These are phyloP conservation scores for Fusarium pseudograminearum DNA, from an alignment of 2,329 filamentous ascomycete species.

Conservation along the genomic window DNA sequence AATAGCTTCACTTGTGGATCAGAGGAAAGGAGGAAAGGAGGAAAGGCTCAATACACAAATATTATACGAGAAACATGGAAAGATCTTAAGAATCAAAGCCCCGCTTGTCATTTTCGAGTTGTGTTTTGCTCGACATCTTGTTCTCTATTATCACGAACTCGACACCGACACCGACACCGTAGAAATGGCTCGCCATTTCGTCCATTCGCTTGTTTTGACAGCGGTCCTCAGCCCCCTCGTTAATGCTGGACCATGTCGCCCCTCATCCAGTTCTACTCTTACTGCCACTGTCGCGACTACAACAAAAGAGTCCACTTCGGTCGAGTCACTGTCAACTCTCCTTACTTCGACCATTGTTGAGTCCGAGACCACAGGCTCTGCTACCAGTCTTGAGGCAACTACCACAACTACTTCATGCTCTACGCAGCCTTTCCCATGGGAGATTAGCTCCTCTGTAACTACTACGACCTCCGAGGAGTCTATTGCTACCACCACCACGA, in stretches of 20 bases:
- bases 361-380: background rate
- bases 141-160: background rate
- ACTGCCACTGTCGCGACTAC: background rate
- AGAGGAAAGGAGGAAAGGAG: background rate
- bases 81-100: background rate
- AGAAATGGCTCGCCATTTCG: constrained; percentile 27
- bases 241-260: constrained; percentile 24
- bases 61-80: background rate
- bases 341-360: background rate
- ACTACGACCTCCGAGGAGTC: background rate
- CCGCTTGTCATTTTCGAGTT: background rate
- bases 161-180: background rate
- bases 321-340: background rate
- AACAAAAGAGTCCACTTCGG: background rate
- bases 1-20: background rate
- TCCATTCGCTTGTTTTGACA: constrained; percentile 21
- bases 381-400: background rate
- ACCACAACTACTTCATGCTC: background rate
- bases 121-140: background rate
- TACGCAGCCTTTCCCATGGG: background rate
- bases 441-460: background rate
- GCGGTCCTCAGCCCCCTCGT: constrained; percentile 13
- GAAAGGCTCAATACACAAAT: rapidly evolving
- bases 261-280: background rate
- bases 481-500: background rate